phyloP scores from a whole-genome alignment of 2,329 filamentous ascomycete species.

The Truncatella angustata region DNA sequence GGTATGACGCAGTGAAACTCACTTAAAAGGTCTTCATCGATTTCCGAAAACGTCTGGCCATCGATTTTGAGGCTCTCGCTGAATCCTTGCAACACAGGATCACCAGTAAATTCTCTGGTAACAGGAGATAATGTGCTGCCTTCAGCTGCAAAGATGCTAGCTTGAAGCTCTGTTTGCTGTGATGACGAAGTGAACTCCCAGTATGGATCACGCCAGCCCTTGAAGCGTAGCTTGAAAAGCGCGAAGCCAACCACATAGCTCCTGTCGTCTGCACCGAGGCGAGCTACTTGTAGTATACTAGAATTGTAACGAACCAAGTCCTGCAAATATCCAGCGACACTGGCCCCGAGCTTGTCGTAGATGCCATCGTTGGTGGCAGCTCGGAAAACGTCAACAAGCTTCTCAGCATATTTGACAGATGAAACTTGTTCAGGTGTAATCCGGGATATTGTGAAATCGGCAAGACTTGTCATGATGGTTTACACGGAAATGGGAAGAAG shows the following conservation, averaged over 20 bases:
- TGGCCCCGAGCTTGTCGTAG: background rate
- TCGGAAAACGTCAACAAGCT: background rate
- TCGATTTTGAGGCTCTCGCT: background rate
- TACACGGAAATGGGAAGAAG: background rate
- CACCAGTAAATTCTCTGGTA: background rate
- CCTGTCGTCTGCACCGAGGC: background rate
- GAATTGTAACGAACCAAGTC: background rate
- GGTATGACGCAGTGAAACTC: background rate
- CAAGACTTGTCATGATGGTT: background rate
- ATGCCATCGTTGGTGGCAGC: background rate
- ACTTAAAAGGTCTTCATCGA: constrained; percentile 1
- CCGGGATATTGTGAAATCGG: background rate
- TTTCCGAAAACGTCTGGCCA: background rate
- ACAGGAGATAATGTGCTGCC: background rate
- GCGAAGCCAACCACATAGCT: background rate
- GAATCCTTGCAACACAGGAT: background rate
- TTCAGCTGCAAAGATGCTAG: background rate
- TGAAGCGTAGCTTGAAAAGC: background rate
- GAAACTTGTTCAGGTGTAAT: background rate
- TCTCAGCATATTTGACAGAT: background rate
- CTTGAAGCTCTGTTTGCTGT: background rate
- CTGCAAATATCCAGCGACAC: background rate
- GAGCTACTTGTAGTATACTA: background rate
- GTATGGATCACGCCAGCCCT: background rate
- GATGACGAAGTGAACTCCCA: background rate